Percentiles rank a stretch among this genome's conserved stretches.
These are phyloP conservation scores for Glomus cerebriforme DNA, from an alignment of 192 early-diverging fungal genomes.

Conservation along the genomic window DNA sequence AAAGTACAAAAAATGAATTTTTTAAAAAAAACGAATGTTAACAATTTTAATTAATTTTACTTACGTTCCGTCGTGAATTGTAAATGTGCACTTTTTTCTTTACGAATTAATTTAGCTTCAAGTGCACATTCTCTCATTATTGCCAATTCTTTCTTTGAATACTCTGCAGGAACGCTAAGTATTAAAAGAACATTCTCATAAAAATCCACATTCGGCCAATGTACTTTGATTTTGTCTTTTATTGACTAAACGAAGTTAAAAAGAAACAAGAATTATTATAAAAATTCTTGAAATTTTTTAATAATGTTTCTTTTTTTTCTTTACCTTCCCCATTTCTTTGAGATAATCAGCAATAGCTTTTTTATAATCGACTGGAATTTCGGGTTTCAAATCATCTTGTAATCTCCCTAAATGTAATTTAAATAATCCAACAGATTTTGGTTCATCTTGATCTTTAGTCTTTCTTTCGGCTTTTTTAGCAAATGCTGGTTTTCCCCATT, in stretches of 20 bases:
- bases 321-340: neutral
- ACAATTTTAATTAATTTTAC: neutral
- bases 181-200: neutral
- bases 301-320: neutral
- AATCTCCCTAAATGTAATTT: neutral
- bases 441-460: neutral
- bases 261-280: neutral
- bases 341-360: slow-evolving; percentile 5
- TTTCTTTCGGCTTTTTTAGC: neutral
- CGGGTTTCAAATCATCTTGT: neutral
- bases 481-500: neutral
- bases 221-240: neutral
- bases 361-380: slow-evolving; percentile 1
- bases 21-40: neutral
- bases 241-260: neutral
- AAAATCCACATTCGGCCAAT: neutral
- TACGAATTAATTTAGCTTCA: neutral
- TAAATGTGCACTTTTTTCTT: neutral
- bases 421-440: neutral
- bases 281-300: neutral
- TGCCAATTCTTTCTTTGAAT: neutral
- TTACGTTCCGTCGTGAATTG: slow-evolving; percentile 27
- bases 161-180: neutral
- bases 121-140: slow-evolving; percentile 14
- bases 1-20: neutral